These are phyloP conservation scores for Trichoderma citrinoviride DNA, from an alignment of 2,329 filamentous ascomycete genomes.

Conservation along the genomic window DNA sequence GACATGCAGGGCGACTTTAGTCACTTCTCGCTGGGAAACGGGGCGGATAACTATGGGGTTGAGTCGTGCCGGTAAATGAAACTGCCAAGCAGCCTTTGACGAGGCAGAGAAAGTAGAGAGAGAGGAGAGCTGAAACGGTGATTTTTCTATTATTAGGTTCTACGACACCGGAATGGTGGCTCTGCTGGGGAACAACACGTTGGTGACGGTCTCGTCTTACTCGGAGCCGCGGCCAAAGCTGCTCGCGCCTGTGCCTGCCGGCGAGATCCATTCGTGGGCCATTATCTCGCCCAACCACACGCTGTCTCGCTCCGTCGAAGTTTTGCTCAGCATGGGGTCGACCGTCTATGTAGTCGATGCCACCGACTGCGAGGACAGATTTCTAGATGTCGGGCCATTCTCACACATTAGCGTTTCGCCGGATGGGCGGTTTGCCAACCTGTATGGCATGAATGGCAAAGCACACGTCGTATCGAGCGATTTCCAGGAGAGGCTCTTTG, in stretches of 20 bases:
- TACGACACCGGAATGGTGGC: slow-evolving; percentile 92
- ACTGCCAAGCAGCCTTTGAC: not conserved
- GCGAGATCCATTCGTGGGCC: slow-evolving; percentile 81
- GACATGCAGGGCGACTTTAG: slow-evolving; percentile 93
- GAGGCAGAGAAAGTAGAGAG: not conserved
- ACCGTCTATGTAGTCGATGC: slow-evolving; percentile 87
- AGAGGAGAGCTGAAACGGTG: not conserved
- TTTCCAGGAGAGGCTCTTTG: slow-evolving; percentile 87
- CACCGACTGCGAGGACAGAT: slow-evolving; percentile 84
- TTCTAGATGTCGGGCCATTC: slow-evolving; percentile 89
- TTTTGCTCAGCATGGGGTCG: slow-evolving; percentile 77
- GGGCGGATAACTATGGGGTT: slow-evolving; percentile 84
- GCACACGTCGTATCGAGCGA: slow-evolving; percentile 94
- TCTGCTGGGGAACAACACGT: slow-evolving; percentile 79
- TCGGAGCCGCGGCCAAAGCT: slow-evolving; percentile 84
- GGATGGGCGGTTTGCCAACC: slow-evolving; percentile 80
- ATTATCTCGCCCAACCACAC: slow-evolving; percentile 85
- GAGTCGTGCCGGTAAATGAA: slow-evolving; percentile 64
- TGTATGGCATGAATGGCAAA: slow-evolving; percentile 82
- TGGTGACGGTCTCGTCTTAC: slow-evolving; percentile 86
- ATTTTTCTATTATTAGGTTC: slow-evolving; percentile 56
- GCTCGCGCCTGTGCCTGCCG: slow-evolving; percentile 72
- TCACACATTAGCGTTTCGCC: slow-evolving; percentile 87
- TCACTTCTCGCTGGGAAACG: slow-evolving; percentile 87
- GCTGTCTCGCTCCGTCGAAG: slow-evolving; percentile 88